These are phyloP conservation scores for Pelargonium fulgidum DNA, from an alignment of 441 rosid genomes.

Conservation along the genomic window DNA sequence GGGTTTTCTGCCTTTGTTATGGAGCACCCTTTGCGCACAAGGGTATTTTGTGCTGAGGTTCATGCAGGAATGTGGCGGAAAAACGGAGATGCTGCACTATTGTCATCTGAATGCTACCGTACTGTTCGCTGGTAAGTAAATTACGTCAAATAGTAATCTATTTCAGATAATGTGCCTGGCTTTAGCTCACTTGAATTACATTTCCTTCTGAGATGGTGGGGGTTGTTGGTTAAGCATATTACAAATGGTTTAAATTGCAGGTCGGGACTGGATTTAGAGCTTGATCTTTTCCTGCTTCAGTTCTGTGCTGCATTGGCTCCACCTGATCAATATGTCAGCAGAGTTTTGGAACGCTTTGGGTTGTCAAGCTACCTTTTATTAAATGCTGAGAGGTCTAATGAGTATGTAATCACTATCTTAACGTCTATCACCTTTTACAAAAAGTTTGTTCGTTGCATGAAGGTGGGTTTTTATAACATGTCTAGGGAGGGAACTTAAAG, in stretches of 20 bases:
- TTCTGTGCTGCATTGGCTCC: slow-evolving; percentile 98
- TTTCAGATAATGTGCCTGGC: neutral
- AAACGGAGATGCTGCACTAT: slow-evolving; percentile 77
- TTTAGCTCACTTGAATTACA: slow-evolving; percentile 5
- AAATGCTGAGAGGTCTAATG: slow-evolving; percentile 41
- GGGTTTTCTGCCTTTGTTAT: slow-evolving; percentile 83
- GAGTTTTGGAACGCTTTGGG: slow-evolving; percentile 80
- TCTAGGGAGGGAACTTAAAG: neutral
- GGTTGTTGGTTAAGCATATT: slow-evolving; percentile 17
- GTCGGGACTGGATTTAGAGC: slow-evolving; percentile 93
- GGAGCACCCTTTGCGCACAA: slow-evolving; percentile 89
- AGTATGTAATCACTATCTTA: slow-evolving; percentile 45
- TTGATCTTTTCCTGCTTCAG: slow-evolving; percentile 93
- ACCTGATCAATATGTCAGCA: slow-evolving; percentile 65
- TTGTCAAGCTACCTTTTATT: slow-evolving; percentile 58
- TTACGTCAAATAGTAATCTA: slow-evolving; percentile 7
- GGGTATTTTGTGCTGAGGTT: slow-evolving; percentile 92
- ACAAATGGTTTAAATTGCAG: slow-evolving; percentile 41
- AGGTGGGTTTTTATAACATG: neutral
- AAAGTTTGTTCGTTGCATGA: neutral
- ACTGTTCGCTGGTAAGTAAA: slow-evolving; percentile 70
- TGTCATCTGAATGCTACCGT: slow-evolving; percentile 76
- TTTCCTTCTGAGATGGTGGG: slow-evolving; percentile 5
- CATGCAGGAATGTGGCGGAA: slow-evolving; percentile 96
- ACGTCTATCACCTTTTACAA: neutral